These are phyloP conservation scores for Urostyla sp. DNA, from an alignment of 73 alveolate species.

Conservation along the genomic window DNA sequence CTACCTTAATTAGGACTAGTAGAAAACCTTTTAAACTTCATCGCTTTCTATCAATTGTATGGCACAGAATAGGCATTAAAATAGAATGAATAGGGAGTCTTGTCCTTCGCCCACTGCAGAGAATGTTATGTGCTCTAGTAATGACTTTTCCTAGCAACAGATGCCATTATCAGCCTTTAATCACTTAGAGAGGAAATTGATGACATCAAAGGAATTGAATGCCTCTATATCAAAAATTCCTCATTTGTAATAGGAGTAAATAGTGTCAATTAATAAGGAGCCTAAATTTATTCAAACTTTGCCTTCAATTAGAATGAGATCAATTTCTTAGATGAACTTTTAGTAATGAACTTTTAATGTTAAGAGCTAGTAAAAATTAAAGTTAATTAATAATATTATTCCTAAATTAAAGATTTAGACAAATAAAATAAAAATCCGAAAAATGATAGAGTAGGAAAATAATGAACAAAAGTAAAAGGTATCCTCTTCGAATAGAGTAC, in stretches of 20 bases:
- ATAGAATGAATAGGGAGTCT: conserved; percentile 28
- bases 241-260: conserved; percentile 1
- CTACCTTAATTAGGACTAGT: neutral
- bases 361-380: no score
- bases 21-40: no score
- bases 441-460: no score
- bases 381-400: no score
- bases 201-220: neutral
- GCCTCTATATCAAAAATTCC: conserved; percentile 25
- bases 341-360: neutral
- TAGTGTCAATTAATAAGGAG: conserved; percentile 1
- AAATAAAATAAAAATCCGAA: no score
- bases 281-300: conserved; percentile 36
- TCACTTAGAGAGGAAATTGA: conserved; percentile 9
- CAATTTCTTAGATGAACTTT: conserved; percentile 22
- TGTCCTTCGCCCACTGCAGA: conserved; percentile 47
- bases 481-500: no score
- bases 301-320: conserved; percentile 41
- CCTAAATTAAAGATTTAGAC: neutral
- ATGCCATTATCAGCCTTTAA: neutral
- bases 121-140: conserved; percentile 13
- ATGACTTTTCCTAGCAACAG: neutral
- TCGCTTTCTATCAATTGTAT: no score
- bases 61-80: neutral
- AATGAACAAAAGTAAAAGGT: no score